Conservation (phyloP, 1,284 basidiomycete genomes). For the Boletellus deceptivus region DNA sequence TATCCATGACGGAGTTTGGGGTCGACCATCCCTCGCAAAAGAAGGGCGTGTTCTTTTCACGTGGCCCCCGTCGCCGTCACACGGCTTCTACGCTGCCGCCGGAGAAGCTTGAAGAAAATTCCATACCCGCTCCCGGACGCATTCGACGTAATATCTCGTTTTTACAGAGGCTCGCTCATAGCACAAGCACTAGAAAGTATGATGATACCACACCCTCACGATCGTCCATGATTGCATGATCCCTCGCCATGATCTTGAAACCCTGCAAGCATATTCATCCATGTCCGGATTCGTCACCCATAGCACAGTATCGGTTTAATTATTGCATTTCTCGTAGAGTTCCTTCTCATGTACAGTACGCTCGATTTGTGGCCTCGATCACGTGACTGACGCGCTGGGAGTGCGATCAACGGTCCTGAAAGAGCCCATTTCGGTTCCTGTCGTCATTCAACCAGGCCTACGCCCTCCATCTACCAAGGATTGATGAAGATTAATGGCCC, state of each 20-base stretch:
- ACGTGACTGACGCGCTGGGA: slow-evolving; percentile 24
- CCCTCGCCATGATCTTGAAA: slow-evolving; percentile 7
- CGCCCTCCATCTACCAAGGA: neutral
- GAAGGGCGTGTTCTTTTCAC: slow-evolving; percentile 14
- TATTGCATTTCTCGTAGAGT: slow-evolving; percentile 18
- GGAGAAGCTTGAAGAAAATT: slow-evolving; percentile 17
- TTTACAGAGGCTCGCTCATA: slow-evolving; percentile 28
- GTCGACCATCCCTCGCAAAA: slow-evolving; percentile 9
- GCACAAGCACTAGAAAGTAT: slow-evolving; percentile 9
- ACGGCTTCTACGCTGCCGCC: slow-evolving; percentile 17
- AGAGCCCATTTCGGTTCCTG: too few species aligned
- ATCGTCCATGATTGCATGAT: slow-evolving; percentile 11
- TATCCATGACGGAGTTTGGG: slow-evolving; percentile 24
- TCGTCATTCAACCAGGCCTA: too few species aligned
- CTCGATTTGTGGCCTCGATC: slow-evolving; percentile 18
- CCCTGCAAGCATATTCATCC: slow-evolving; percentile 23
- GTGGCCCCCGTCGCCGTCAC: slow-evolving; percentile 20
- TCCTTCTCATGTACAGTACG: slow-evolving; percentile 2
- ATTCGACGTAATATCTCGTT: slow-evolving; percentile 35
- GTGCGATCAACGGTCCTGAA: neutral
- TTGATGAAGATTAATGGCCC: slow-evolving; percentile 38
- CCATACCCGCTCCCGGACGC: slow-evolving; percentile 12
- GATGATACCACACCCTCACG: slow-evolving; percentile 8
- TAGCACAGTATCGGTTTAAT: slow-evolving; percentile 11
- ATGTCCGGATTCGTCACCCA: slow-evolving; percentile 4